Conservation (phyloP, 1,139 yeast genomes). For the Candida tetrigidarum region DNA sequence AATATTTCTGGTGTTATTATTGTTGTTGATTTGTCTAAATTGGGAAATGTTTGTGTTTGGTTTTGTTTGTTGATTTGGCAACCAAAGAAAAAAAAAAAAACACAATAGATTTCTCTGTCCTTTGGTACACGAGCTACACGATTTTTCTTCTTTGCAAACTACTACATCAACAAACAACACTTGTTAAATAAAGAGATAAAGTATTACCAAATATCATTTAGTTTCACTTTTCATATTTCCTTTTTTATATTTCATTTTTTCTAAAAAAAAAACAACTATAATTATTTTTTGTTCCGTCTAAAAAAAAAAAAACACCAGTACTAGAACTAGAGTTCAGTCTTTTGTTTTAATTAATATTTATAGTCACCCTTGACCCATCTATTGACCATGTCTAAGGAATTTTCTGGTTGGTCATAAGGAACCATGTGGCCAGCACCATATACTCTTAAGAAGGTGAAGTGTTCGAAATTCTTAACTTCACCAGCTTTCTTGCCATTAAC, state of each 20-base stretch:
- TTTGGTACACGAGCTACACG: neutral
- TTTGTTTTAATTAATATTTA: too few relatives aligned
- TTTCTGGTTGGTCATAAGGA: constrained; percentile 52
- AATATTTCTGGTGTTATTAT: neutral
- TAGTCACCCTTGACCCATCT: constrained; percentile 49
- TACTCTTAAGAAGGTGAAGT: constrained; percentile 52
- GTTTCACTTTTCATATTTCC: too few relatives aligned
- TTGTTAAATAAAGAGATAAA: too few relatives aligned
- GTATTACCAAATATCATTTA: too few relatives aligned
- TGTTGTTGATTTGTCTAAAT: neutral
- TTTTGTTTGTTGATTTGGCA: neutral
- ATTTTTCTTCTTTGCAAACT: too few relatives aligned
- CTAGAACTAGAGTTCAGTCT: too few relatives aligned
- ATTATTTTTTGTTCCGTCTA: neutral
- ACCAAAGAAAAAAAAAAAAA: neutral
- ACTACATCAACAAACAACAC: too few relatives aligned
- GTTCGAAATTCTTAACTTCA: constrained; percentile 48
- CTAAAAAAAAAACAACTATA: neutral
- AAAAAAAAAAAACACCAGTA: neutral
- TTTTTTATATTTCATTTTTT: neutral
- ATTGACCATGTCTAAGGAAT: constrained; percentile 50
- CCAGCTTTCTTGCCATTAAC: constrained; percentile 47
- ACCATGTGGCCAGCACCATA: constrained; percentile 57
- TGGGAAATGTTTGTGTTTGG: neutral
- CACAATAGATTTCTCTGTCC: neutral